A percentile compares a stretch with the other conserved stretches of the same genome.
phyloP scores from a whole-genome alignment of 768 basidiomycete genomes.

The Lactifluus hygrophoroides region DNA sequence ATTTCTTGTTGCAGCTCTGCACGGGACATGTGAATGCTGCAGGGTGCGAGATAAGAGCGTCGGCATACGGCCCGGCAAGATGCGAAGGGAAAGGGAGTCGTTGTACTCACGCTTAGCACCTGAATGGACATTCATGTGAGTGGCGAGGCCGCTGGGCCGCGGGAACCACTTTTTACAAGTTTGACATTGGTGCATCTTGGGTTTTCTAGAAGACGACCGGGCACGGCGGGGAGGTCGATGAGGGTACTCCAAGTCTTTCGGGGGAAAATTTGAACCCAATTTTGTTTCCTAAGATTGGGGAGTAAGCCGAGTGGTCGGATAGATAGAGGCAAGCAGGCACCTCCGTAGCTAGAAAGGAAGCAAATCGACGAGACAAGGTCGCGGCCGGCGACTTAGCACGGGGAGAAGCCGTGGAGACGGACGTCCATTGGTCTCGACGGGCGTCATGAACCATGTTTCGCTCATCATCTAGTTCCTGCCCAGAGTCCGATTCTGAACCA shows the following conservation, averaged over 20 bases:
- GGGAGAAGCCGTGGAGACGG: slow-evolving; percentile 2
- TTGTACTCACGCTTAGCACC: slow-evolving; percentile 41
- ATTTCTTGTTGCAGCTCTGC: slow-evolving; percentile 53
- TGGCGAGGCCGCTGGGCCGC: slow-evolving; percentile 42
- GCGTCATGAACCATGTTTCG: slow-evolving; percentile 2
- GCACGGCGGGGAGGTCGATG: slow-evolving; percentile 1
- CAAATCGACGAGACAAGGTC: slow-evolving; percentile 2
- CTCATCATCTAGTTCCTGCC: slow-evolving; percentile 8
- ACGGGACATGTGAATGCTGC: slow-evolving; percentile 44
- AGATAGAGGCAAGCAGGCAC: background rate
- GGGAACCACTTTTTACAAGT: slow-evolving; percentile 40
- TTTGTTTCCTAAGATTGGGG: slow-evolving; percentile 1
- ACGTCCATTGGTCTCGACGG: slow-evolving; percentile 2
- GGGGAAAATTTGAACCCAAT: background rate
- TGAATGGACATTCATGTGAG: slow-evolving; percentile 47
- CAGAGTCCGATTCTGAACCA: slow-evolving; percentile 15
- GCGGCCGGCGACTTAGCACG: background rate
- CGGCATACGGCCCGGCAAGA: background rate
- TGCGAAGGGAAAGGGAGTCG: too few species aligned
- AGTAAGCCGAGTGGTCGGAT: background rate
- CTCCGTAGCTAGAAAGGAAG: slow-evolving; percentile 12
- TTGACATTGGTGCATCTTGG: slow-evolving; percentile 43
- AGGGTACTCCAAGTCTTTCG: slow-evolving; percentile 1
- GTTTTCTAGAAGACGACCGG: slow-evolving; percentile 24
- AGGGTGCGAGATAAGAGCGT: background rate